These are phyloP conservation scores for Aegilops longissima DNA, from an alignment of 176 grass and related monocot species.

Conservation along the genomic window DNA sequence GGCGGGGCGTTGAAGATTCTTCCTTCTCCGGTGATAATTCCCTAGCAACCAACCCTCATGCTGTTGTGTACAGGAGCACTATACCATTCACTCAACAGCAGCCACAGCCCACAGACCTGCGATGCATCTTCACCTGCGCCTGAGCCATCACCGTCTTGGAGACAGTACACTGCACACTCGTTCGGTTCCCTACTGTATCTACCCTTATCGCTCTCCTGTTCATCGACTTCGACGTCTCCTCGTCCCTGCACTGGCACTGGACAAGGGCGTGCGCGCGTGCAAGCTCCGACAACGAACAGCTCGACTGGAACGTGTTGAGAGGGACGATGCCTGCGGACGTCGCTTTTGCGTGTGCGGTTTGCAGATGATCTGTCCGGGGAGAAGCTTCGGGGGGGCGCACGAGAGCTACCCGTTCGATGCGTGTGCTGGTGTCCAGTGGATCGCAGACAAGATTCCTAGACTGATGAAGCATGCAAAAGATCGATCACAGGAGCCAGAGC, in stretches of 20 bases:
- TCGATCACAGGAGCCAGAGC: not conserved
- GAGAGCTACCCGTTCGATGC: not conserved
- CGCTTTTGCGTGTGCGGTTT: not conserved
- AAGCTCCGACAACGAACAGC: constrained; percentile 17
- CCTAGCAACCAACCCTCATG: not conserved
- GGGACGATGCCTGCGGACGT: not conserved
- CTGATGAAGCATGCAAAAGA: not conserved
- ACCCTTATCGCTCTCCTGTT: not conserved
- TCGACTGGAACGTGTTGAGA: not conserved
- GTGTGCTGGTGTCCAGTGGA: constrained; percentile 3
- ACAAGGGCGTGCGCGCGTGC: constrained; percentile 12
- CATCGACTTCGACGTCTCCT: not conserved
- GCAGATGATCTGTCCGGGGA: not conserved
- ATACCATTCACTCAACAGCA: not conserved
- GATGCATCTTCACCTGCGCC: not conserved
- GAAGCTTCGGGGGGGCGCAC: not conserved
- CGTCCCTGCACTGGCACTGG: not conserved
- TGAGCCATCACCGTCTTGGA: not conserved
- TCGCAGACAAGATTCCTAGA: constrained; percentile 3
- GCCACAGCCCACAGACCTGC: not conserved
- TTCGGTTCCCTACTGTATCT: not conserved
- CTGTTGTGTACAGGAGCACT: not conserved
- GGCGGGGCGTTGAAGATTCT: not conserved
- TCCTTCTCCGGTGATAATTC: not conserved
- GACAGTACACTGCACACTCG: no score